Evolutionary conservation across 208 protist genomes (phyloP).

Genomic region (Acanthamoeba royreba): DNA sequence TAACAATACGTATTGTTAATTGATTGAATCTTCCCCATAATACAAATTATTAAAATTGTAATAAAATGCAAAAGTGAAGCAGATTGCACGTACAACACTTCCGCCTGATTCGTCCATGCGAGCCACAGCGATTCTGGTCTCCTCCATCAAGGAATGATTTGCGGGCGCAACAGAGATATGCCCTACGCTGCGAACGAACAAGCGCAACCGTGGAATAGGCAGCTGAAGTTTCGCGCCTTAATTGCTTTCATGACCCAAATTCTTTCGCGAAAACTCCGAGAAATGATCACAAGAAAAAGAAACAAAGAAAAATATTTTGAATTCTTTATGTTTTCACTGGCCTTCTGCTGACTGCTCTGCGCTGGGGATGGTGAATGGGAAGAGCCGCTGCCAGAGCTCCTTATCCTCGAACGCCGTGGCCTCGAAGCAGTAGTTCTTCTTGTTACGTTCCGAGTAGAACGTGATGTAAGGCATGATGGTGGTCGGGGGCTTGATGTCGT

Average conservation of each 20-base stretch:
- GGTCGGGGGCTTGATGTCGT: neutral
- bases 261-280: neutral
- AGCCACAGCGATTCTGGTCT: neutral
- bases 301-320: neutral
- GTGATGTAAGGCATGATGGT: slow-evolving; percentile 29
- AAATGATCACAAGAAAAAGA: neutral
- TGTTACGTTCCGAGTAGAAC: neutral
- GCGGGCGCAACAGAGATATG: neutral
- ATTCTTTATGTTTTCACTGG: too few species aligned
- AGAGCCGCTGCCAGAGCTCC: neutral
- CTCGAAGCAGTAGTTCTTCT: slow-evolving; percentile 15
- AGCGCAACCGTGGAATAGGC: too few species aligned
- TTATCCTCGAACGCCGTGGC: neutral
- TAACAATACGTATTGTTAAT: too few species aligned
- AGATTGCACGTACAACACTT: too few species aligned
- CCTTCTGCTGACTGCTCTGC: too few species aligned
- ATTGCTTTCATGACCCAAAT: neutral
- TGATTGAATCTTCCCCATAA: too few species aligned
- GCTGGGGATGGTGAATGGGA: neutral
- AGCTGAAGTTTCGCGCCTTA: neutral
- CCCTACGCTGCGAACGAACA: neutral
- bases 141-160: neutral
- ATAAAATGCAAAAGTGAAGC: too few species aligned
- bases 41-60: too few species aligned
- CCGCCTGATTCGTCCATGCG: neutral